Evolutionary conservation across 345 rosid genomes (phyloP).

Genomic region (Populus deltoides): DNA sequence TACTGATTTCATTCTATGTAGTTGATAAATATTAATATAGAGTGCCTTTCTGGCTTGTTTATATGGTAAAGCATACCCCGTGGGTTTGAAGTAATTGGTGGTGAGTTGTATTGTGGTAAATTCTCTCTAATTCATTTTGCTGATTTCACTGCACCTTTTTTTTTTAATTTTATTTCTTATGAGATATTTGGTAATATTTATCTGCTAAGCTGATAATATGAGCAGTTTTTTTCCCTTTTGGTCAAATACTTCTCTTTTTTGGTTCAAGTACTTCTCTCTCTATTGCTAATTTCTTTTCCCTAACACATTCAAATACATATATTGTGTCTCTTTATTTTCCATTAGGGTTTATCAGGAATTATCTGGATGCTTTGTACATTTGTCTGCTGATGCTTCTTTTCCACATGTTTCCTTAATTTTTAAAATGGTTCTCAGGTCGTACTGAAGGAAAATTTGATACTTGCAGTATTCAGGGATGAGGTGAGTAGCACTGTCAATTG

Average conservation of each 20-base stretch:
- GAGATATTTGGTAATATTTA: neutral
- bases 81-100: neutral
- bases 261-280: neutral
- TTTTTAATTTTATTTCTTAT: neutral
- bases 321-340: neutral
- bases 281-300: neutral
- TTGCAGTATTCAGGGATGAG: conserved; percentile 91
- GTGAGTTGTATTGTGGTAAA: neutral
- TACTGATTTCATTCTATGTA: neutral
- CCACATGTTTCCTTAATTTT: neutral
- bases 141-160: neutral
- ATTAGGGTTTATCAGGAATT: neutral
- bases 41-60: neutral
- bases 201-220: neutral
- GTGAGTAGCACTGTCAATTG: conserved; percentile 38
- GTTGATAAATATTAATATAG: neutral
- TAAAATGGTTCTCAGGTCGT: conserved; percentile 62
- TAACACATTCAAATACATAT: neutral
- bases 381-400: neutral
- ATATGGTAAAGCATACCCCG: neutral
- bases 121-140: neutral
- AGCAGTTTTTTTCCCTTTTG: neutral
- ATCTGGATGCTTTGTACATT: neutral
- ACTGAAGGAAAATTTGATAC: conserved; percentile 85
- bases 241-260: neutral